These are phyloP conservation scores for Russula sp. DNA, from an alignment of 768 basidiomycete genomes.

Conservation along the genomic window DNA sequence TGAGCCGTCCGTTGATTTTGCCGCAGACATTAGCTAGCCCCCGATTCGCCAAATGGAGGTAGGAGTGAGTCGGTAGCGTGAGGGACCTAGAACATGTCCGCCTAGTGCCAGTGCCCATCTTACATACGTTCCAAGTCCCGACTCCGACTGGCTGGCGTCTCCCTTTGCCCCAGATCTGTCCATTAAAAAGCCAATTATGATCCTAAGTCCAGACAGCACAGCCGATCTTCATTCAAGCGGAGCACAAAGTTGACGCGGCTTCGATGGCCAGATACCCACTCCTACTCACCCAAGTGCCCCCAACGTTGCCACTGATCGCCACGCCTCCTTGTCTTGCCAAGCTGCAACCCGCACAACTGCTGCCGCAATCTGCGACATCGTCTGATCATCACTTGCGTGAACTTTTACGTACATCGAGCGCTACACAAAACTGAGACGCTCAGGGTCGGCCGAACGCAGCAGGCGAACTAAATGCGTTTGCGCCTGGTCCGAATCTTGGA, in stretches of 20 bases:
- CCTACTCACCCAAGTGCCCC: too few relatives aligned
- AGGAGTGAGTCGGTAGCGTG: conserved; percentile 1
- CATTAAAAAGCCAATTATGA: neutral
- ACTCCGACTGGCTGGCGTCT: conserved; percentile 3
- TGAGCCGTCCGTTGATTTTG: neutral
- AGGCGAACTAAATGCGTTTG: too few relatives aligned
- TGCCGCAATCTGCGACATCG: neutral
- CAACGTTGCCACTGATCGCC: neutral
- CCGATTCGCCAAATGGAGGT: conserved; percentile 3
- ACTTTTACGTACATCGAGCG: neutral
- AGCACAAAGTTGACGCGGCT: neutral
- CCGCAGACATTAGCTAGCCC: neutral
- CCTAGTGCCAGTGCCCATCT: neutral
- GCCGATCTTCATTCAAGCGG: conserved; percentile 2
- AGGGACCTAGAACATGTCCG: conserved; percentile 7
- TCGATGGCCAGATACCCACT: neutral
- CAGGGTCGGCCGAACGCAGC: neutral
- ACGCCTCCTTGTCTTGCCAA: neutral
- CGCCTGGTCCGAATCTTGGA: neutral
- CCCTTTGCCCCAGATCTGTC: neutral
- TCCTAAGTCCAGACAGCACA: neutral
- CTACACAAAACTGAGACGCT: neutral
- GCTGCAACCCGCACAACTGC: neutral
- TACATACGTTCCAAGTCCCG: neutral
- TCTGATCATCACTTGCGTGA: neutral